These are phyloP conservation scores for Trichosporon faecale DNA, from an alignment of 1,284 basidiomycete species.

Conservation along the genomic window DNA sequence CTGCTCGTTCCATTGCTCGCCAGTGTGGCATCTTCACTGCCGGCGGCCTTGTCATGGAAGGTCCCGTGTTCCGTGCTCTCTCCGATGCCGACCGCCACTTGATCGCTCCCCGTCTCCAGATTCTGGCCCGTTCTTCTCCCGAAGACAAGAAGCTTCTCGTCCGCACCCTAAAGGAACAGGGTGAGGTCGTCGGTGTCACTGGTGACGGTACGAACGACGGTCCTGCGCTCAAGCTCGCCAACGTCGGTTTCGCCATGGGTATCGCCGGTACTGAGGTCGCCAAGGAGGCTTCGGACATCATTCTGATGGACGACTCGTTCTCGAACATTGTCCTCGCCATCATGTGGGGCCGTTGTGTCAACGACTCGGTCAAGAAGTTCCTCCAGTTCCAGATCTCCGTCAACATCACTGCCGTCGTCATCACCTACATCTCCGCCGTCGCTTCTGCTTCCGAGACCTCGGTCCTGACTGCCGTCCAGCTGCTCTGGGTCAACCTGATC, in stretches of 20 bases:
- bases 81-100: constrained; percentile 55
- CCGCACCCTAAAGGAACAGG: constrained; percentile 78
- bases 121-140: constrained; percentile 88
- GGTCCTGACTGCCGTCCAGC: constrained; percentile 87
- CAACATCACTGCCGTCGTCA: constrained; percentile 91
- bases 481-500: constrained; percentile 72
- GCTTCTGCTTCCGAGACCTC: constrained; percentile 73
- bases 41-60: constrained; percentile 57
- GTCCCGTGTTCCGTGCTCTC: constrained; percentile 65
- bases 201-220: constrained; percentile 99
- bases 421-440: constrained; percentile 89
- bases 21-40: constrained; percentile 74
- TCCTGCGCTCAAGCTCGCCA: constrained; percentile 88
- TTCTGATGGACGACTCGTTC: constrained; percentile 98
- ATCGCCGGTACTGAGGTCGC: constrained; percentile 98
- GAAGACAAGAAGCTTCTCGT: constrained; percentile 95
- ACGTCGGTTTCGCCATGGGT: constrained; percentile 97
- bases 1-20: constrained; percentile 80
- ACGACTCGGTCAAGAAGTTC: constrained; percentile 96
- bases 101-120: constrained; percentile 59
- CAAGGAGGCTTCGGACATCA: constrained; percentile 98
- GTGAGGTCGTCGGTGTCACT: constrained; percentile 93
- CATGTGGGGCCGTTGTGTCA: constrained; percentile 98
- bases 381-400: constrained; percentile 96
- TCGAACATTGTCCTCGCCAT: constrained; percentile 93